phyloP scores from a whole-genome alignment of 164 flowering plant genomes.

The Vitis rupestris region DNA sequence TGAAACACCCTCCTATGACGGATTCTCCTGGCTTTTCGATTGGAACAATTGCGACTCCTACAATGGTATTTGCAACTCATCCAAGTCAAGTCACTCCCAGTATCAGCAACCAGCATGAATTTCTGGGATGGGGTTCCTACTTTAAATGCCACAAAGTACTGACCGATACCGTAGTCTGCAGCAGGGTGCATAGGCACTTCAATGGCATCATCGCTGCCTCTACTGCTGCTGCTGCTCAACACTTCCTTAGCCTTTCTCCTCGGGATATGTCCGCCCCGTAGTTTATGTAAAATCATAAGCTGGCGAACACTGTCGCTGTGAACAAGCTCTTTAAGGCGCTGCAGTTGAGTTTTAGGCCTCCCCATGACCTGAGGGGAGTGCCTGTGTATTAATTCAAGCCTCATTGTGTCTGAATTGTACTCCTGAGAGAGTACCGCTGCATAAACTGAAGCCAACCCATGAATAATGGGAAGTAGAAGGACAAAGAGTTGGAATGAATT shows the following conservation, averaged over 20 bases:
- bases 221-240: neutral
- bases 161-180: slow-evolving; percentile 41
- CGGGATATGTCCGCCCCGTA: neutral
- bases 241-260: slow-evolving; percentile 1
- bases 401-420: neutral
- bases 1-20: slow-evolving; percentile 20
- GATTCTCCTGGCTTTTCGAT: neutral
- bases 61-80: slow-evolving; percentile 46
- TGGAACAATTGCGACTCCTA: neutral
- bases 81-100: slow-evolving; percentile 87
- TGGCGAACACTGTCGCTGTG: slow-evolving; percentile 12
- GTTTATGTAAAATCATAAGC: neutral
- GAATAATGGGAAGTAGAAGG: neutral
- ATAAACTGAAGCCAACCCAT: neutral
- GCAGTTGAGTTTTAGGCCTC: neutral
- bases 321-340: slow-evolving; percentile 15
- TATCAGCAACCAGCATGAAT: slow-evolving; percentile 54
- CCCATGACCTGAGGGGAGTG: slow-evolving; percentile 2
- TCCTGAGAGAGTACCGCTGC: neutral
- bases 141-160: slow-evolving; percentile 53
- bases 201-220: neutral
- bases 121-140: slow-evolving; percentile 67
- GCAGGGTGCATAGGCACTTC: slow-evolving; percentile 42
- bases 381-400: slow-evolving; percentile 18
- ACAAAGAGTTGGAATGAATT: neutral